A percentile compares a stretch with the other conserved stretches of the same genome.
phyloP scores from a whole-genome alignment of 768 basidiomycete species.

The Hericium erinaceus region DNA sequence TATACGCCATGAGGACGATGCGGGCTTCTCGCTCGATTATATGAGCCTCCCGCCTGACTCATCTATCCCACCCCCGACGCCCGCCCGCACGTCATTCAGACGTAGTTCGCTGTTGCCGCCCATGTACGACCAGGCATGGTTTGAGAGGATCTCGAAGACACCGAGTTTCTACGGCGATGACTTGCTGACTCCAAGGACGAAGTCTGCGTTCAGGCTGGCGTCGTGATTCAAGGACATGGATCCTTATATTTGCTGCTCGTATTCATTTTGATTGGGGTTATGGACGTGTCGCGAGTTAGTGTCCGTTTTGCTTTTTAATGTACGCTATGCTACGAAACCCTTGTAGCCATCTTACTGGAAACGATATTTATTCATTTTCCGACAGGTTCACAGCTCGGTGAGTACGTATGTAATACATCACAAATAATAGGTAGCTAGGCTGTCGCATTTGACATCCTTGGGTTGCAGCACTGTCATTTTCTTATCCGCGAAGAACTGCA shows the following conservation, averaged over 20 bases:
- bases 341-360: no score
- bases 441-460: no score
- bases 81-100: background rate
- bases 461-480: no score
- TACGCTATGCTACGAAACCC: no score
- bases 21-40: background rate
- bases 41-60: background rate
- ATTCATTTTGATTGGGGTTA: background rate
- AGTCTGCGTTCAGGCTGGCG: background rate
- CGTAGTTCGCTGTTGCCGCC: background rate
- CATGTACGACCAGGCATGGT: background rate
- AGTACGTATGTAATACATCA: no score
- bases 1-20: background rate
- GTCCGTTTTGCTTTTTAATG: no score
- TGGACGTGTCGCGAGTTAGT: no score
- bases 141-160: background rate
- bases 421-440: no score
- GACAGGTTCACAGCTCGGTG: no score
- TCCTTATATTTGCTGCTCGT: background rate
- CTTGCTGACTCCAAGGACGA: background rate
- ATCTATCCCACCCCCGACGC: background rate
- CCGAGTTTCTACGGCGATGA: background rate
- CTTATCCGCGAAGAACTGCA: no score
- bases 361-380: no score
- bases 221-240: background rate